A percentile compares a stretch with the other conserved stretches of the same genome.
phyloP scores from a whole-genome alignment of 352 stramenopile species.

The Pseudoperonospora humuli region DNA sequence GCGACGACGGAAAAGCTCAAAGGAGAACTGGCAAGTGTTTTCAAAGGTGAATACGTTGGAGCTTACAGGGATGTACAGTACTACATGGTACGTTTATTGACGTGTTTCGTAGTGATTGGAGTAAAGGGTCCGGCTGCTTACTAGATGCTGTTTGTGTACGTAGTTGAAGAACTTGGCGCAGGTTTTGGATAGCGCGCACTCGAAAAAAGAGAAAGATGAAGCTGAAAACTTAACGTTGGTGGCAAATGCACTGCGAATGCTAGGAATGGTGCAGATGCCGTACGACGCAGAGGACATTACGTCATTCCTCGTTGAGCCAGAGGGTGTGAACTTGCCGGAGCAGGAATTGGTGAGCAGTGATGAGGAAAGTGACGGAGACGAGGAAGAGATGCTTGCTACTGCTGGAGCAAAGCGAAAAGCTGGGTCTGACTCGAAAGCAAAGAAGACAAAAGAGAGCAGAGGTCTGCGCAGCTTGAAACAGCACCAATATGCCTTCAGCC shows the following conservation, averaged over 20 bases:
- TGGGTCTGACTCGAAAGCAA: conserved; percentile 13
- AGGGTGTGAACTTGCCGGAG: conserved; percentile 14
- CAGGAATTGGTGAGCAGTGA: conserved; percentile 44
- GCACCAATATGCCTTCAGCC: conserved; percentile 68
- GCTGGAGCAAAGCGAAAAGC: conserved; percentile 48
- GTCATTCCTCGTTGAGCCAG: conserved; percentile 57
- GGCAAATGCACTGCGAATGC: conserved; percentile 55
- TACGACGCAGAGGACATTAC: conserved; percentile 48
- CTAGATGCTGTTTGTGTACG: conserved; percentile 1
- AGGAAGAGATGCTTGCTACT: conserved; percentile 23
- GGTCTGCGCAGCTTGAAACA: conserved; percentile 62
- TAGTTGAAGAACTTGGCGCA: conserved; percentile 62
- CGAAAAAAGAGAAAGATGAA: conserved; percentile 31
- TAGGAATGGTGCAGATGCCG: conserved; percentile 73
- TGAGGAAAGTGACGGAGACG: conserved; percentile 33
- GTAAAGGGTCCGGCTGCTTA: background rate
- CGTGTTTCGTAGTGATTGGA: background rate
- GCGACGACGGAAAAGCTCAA: conserved; percentile 62
- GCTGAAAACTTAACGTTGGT: conserved; percentile 44
- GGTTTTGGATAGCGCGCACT: conserved; percentile 34
- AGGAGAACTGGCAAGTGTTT: conserved; percentile 70
- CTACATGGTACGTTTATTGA: conserved; percentile 49
- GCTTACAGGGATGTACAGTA: conserved; percentile 85
- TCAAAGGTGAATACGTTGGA: conserved; percentile 80
- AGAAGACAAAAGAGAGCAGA: conserved; percentile 32